Base-by-base conservation (phyloP, 352 stramenopile genomes). In the Phytopythium delawarense region DNA sequence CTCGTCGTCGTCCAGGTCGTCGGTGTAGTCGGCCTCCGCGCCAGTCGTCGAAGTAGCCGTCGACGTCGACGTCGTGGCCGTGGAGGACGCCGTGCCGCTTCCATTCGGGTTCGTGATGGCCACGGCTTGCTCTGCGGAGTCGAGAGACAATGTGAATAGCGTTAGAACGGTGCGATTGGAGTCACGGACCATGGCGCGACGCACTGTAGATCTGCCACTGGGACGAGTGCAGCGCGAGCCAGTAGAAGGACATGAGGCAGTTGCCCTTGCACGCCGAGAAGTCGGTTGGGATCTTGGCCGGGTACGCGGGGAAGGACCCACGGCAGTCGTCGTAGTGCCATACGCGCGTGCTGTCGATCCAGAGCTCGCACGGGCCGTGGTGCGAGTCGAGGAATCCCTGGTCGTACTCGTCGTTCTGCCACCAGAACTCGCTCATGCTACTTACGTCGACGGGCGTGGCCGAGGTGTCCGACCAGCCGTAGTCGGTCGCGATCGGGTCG, bases 241-340 rank as follows among this genome's bases (percentile, higher is more conserved):
- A 86, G 72, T 84, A 83, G 67, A 88, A 87, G 16, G 61, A 63
- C 30, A 89, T 63, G 9, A 63, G 57, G 34, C 79, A 89, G 28
- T 67, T 74, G 20, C 77, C 74, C 46, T 72, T 72, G 69, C 78
- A 89, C 32, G 63, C 37, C 3, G 61, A 74, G 71, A 71, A 89
- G 64, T 81, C 70, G 28, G 82, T 68, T 0, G 67, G 75, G n/a
- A 89, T 77, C 20, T 67, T 64, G 20, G 76, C 80, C 1, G 78
- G 76, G 63, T 71, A 85, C 8, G 23, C 30, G 16, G 64, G 65
- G 59, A 74, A 89, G 3, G 65, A 44, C 40, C 57, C 67, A 15
- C 61, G 63, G 23, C 80, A 89, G 65, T 87, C 71, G 51, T 81
- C 71, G 39, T 81, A 67, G 52, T 81, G 66, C 21, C 79, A 77